These are phyloP conservation scores for Sesbania bispinosa DNA, from an alignment of 306 rosid species.

Conservation along the genomic window DNA sequence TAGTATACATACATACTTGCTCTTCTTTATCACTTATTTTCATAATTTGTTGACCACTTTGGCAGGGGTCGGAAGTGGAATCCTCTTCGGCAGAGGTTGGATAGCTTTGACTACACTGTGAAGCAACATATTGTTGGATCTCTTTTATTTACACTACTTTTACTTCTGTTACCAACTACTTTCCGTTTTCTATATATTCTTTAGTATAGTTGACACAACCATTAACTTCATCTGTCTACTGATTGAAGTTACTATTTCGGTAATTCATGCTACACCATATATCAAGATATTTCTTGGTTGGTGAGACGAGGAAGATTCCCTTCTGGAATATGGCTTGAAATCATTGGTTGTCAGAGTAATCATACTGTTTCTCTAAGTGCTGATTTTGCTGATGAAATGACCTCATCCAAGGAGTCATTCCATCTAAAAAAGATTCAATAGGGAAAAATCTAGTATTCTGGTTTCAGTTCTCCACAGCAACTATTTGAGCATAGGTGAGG, in stretches of 20 bases:
- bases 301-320: slow-evolving; percentile 69
- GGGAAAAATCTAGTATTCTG: slow-evolving; percentile 46
- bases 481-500: slow-evolving; percentile 75
- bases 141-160: slow-evolving; percentile 71
- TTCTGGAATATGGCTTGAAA: slow-evolving; percentile 88
- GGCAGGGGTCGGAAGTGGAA: slow-evolving; percentile 94
- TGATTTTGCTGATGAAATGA: slow-evolving; percentile 21
- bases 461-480: slow-evolving; percentile 83
- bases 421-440: slow-evolving; percentile 27
- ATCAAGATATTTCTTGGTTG: slow-evolving; percentile 74
- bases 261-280: slow-evolving; percentile 85
- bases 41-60: slow-evolving; percentile 33
- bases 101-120: slow-evolving; percentile 86
- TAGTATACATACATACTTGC: too few relatives aligned
- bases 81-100: slow-evolving; percentile 92
- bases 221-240: slow-evolving; percentile 59
- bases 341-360: slow-evolving; percentile 42
- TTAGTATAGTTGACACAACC: slow-evolving; percentile 63
- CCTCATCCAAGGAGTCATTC: slow-evolving; percentile 36
- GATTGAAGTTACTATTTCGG: slow-evolving; percentile 62
- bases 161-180: slow-evolving; percentile 85
- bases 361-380: slow-evolving; percentile 20
- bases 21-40: too few relatives aligned
- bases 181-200: slow-evolving; percentile 89
- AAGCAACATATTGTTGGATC: slow-evolving; percentile 94